Evolutionary conservation across 306 rosid genomes (phyloP).

Genomic region (Dicorynia guianensis): DNA sequence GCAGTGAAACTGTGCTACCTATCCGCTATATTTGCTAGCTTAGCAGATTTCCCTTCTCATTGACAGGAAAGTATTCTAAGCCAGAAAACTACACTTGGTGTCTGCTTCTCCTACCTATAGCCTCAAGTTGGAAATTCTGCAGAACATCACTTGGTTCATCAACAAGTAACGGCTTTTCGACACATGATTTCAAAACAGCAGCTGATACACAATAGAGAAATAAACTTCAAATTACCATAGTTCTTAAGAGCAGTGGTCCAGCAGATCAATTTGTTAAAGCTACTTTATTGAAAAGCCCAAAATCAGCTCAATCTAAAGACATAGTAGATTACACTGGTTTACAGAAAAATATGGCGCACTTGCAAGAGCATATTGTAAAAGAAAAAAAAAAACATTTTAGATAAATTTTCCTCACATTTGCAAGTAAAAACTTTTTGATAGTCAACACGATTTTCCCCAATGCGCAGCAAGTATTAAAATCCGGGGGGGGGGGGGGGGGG

Average conservation of each 20-base stretch:
- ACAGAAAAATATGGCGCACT: neutral
- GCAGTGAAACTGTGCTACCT: neutral
- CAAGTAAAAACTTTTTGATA: neutral
- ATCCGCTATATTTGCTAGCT: neutral
- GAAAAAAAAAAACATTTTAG: too few relatives aligned
- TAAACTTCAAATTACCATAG: slow-evolving; percentile 26
- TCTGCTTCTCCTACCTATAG: slow-evolving; percentile 60
- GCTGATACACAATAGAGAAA: slow-evolving; percentile 49
- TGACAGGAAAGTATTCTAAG: slow-evolving; percentile 7
- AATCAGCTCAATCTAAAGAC: slow-evolving; percentile 4
- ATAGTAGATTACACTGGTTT: slow-evolving; percentile 24
- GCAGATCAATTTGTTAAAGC: neutral
- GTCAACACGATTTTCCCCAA: neutral
- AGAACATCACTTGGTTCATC: slow-evolving; percentile 56
- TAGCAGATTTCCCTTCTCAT: neutral
- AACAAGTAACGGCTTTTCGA: slow-evolving; percentile 56
- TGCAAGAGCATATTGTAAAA: neutral
- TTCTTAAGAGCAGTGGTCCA: slow-evolving; percentile 14
- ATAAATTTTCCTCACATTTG: neutral
- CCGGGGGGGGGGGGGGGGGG: neutral
- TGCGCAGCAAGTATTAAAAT: neutral
- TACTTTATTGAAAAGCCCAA: neutral
- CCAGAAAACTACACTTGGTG: neutral
- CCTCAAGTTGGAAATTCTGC: slow-evolving; percentile 67
- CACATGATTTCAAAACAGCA: slow-evolving; percentile 44